phyloP scores from a whole-genome alignment of 2,329 filamentous ascomycete species.

The Trichoderma breve region DNA sequence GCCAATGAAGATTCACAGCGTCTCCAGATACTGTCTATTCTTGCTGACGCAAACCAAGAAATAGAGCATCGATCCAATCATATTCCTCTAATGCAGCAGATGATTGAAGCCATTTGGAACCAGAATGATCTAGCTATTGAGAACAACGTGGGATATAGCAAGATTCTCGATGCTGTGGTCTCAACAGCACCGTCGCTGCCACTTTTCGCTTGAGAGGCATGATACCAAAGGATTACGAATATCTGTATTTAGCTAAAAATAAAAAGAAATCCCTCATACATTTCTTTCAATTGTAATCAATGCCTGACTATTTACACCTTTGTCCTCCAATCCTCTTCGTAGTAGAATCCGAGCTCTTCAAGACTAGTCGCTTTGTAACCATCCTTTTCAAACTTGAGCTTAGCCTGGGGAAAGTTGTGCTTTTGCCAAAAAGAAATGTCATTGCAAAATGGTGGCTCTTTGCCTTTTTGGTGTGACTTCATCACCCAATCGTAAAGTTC shows the following conservation, averaged over 20 bases:
- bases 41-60: conserved; percentile 9
- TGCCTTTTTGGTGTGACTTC: conserved; percentile 53
- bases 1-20: conserved; percentile 17
- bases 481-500: conserved; percentile 61
- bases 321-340: neutral
- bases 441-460: conserved; percentile 69
- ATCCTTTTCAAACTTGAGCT: conserved; percentile 33
- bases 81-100: conserved; percentile 5
- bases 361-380: neutral
- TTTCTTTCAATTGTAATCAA: neutral
- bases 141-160: conserved; percentile 3
- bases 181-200: conserved; percentile 11
- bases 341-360: neutral
- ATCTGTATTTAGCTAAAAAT: neutral
- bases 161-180: conserved; percentile 15
- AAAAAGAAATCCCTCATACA: neutral
- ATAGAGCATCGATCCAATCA: conserved; percentile 5
- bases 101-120: conserved; percentile 17
- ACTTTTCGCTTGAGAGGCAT: neutral
- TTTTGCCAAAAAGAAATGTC: conserved; percentile 71
- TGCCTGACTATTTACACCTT: neutral
- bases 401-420: conserved; percentile 64
- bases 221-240: neutral
- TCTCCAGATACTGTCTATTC: conserved; percentile 11
- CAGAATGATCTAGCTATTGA: conserved; percentile 19